Evolutionary conservation across 768 basidiomycete genomes (phyloP), one percentile per base, ranked within the genome.

Genomic region (Calocera viscosa): DNA sequence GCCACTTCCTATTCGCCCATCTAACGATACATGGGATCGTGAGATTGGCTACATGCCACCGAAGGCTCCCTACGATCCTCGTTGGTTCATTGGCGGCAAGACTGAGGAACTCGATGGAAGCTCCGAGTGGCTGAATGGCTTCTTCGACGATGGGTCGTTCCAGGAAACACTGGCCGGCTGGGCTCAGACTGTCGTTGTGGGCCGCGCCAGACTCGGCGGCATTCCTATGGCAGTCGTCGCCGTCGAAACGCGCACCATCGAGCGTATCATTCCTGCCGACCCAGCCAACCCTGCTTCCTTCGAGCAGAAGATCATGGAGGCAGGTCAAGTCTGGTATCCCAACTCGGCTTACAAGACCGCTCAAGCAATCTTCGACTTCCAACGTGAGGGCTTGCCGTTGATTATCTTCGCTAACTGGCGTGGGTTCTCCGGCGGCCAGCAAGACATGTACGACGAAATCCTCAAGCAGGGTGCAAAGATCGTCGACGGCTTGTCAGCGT

Each of bases 331-430:
- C 28, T 99, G 96, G 96, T 98, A 97, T 76, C 96, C 96, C 38
- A 98, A 99, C 77, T 95, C 93, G 3, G 94, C 96, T 5, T 94
- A 96, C 82, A 99, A 99, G 83, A 99, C 96, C 8, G 96, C 94
- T 8, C 96, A 98, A 73, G 95, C 96, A 17, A 98, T 98, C 80
- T 94, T 94, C 77, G 96, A 99, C 79, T 91, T 98, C 81, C 90
- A 95, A 78, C 88, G 96, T 47, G 96, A 99, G 78, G 92, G 91
- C 26, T 81, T 99, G 16, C 96, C 96, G 2, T 82, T 99, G 68
- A 94, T 98, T 76, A 94, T 99, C 77, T 97, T 99, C 74, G 96
- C 96, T 66, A 99, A 99, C 81, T 98, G 96, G 94, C 90, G 96
- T 80, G 96, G 96, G 28, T 99, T 99, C 86, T 99, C 96, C 24